A percentile compares a stretch with the other conserved stretches of the same genome.
These are phyloP conservation scores for Leccinum barrowsii DNA, from an alignment of 768 basidiomycete genomes.

Conservation along the genomic window DNA sequence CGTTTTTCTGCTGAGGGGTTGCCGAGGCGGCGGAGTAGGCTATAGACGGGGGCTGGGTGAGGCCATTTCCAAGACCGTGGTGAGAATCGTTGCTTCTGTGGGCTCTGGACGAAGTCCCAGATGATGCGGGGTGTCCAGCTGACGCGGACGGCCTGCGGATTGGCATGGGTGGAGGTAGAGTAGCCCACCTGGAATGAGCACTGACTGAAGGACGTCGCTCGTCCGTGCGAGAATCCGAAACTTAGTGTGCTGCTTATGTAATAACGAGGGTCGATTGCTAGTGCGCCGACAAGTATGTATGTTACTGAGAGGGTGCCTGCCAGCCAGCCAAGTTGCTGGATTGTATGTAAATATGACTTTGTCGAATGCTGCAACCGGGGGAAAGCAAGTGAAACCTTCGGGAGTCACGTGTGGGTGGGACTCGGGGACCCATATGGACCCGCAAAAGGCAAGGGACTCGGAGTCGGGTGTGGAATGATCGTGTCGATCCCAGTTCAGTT, in stretches of 20 bases:
- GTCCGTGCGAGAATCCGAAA: slow-evolving; percentile 23
- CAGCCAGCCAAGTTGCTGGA: not conserved
- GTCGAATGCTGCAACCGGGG: not conserved
- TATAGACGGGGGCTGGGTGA: slow-evolving; percentile 32
- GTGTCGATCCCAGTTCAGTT: slow-evolving; percentile 1
- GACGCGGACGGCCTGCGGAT: slow-evolving; percentile 63
- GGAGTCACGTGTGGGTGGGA: slow-evolving; percentile 30
- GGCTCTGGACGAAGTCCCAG: slow-evolving; percentile 41
- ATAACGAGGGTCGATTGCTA: slow-evolving; percentile 1
- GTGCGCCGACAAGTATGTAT: not conserved
- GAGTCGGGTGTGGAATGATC: slow-evolving; percentile 1
- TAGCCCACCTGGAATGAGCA: slow-evolving; percentile 22
- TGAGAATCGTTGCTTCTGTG: slow-evolving; percentile 66
- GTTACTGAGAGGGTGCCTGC: not conserved
- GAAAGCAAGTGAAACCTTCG: not conserved
- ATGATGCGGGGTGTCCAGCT: slow-evolving; percentile 36
- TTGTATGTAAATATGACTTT: not conserved
- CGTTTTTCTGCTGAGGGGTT: slow-evolving; percentile 78
- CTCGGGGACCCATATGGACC: slow-evolving; percentile 38
- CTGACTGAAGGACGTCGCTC: slow-evolving; percentile 3
- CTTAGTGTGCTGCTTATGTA: slow-evolving; percentile 20
- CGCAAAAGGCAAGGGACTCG: slow-evolving; percentile 31
- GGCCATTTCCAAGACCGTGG: slow-evolving; percentile 35
- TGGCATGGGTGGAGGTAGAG: slow-evolving; percentile 34
- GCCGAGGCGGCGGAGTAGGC: slow-evolving; percentile 37